These are phyloP conservation scores for Pythium phragmitis DNA, from an alignment of 352 stramenopile genomes.

Conservation along the genomic window DNA sequence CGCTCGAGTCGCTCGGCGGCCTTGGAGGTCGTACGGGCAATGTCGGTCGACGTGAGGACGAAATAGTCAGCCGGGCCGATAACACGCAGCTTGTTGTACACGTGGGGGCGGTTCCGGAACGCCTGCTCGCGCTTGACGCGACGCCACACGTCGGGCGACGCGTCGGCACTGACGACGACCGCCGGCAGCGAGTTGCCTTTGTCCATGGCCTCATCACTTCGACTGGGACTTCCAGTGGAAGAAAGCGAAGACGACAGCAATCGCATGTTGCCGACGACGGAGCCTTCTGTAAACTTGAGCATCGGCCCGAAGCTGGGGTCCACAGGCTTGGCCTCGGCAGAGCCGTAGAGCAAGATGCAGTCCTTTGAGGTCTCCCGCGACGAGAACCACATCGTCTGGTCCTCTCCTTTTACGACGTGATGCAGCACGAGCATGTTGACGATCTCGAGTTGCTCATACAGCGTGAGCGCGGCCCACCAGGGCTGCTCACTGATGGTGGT, in stretches of 20 bases:
- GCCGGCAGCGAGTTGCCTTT: constrained; percentile 3
- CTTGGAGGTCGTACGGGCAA: constrained; percentile 22
- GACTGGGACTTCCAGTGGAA: not conserved
- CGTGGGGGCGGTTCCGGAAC: constrained; percentile 27
- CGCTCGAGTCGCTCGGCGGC: constrained; percentile 26
- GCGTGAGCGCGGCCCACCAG: constrained; percentile 27
- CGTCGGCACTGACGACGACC: constrained; percentile 9
- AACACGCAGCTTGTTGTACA: constrained; percentile 32
- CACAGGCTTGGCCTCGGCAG: constrained; percentile 25
- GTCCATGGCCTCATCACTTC: not conserved
- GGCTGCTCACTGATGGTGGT: constrained; percentile 31
- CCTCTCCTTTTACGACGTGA: constrained; percentile 22
- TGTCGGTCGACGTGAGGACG: constrained; percentile 24
- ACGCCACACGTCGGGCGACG: constrained; percentile 25
- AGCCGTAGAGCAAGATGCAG: constrained; percentile 30
- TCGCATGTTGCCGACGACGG: constrained; percentile 28
- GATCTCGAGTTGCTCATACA: constrained; percentile 30
- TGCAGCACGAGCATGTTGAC: constrained; percentile 25
- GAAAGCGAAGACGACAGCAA: not conserved
- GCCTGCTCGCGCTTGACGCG: constrained; percentile 31
- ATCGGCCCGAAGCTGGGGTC: constrained; percentile 18
- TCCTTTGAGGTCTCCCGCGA: constrained; percentile 26
- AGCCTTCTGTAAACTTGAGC: constrained; percentile 28
- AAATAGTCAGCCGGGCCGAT: constrained; percentile 31
- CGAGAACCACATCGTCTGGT: constrained; percentile 30